phyloP scores from a whole-genome alignment of 352 stramenopile species.

The Globisporangium lucens region DNA sequence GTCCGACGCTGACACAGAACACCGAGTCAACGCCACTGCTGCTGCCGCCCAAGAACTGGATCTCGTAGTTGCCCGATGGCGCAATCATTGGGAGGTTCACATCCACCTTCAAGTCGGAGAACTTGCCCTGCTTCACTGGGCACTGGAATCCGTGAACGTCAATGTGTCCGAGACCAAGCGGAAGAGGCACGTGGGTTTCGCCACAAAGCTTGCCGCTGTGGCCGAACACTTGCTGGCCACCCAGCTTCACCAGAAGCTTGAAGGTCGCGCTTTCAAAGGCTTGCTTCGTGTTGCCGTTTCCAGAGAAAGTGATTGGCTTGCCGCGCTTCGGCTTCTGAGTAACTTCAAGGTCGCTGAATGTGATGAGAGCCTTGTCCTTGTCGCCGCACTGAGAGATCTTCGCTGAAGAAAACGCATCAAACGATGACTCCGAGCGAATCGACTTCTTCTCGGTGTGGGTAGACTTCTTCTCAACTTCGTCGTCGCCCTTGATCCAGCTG shows the following conservation, averaged over 20 bases:
- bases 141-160: conserved; percentile 79
- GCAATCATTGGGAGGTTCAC: conserved; percentile 83
- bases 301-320: conserved; percentile 68
- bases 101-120: conserved; percentile 67
- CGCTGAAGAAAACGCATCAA: conserved; percentile 54
- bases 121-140: conserved; percentile 62
- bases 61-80: conserved; percentile 78
- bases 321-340: conserved; percentile 64
- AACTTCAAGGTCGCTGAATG: conserved; percentile 71
- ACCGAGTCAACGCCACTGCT: conserved; percentile 38
- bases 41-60: conserved; percentile 59
- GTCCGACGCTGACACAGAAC: conserved; percentile 79
- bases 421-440: conserved; percentile 19
- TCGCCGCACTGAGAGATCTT: conserved; percentile 84
- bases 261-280: conserved; percentile 59
- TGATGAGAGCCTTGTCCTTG: conserved; percentile 50
- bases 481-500: conserved; percentile 29
- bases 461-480: conserved; percentile 6
- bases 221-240: conserved; percentile 63
- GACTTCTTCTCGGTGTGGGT: not conserved
- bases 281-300: conserved; percentile 67
- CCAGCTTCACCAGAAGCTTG: conserved; percentile 74
- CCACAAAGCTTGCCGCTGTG: conserved; percentile 76
- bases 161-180: conserved; percentile 82
- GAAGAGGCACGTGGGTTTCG: conserved; percentile 74